A percentile compares a stretch with the other conserved stretches of the same genome.
phyloP scores from a whole-genome alignment of 164 flowering plant species.

The Nelumbo lutea region DNA sequence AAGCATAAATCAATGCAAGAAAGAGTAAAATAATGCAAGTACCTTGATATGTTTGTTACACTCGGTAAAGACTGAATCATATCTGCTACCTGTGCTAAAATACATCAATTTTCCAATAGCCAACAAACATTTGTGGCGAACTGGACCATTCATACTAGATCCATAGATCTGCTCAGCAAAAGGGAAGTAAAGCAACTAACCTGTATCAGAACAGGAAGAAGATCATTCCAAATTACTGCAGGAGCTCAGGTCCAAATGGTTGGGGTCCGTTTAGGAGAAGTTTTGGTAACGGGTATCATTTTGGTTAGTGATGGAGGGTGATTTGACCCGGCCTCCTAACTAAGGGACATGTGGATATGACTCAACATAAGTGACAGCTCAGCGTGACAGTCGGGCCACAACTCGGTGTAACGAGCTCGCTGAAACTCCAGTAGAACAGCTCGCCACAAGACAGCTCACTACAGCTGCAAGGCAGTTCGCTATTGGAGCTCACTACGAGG shows the following conservation, averaged over 20 bases:
- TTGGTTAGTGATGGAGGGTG: too few species aligned
- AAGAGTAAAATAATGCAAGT: not conserved
- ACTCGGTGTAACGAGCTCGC: too few species aligned
- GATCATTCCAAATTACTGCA: conserved; percentile 92
- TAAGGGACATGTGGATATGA: too few species aligned
- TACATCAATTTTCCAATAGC: conserved; percentile 88
- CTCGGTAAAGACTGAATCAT: conserved; percentile 75
- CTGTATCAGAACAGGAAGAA: conserved; percentile 90
- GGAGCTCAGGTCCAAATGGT: conserved; percentile 55
- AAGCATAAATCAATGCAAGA: not conserved
- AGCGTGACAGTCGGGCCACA: too few species aligned
- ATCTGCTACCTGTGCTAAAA: conserved; percentile 67
- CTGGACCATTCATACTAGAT: conserved; percentile 94
- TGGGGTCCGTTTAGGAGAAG: too few species aligned
- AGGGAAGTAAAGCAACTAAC: conserved; percentile 27
- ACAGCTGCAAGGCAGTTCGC: too few species aligned
- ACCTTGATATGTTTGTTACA: conserved; percentile 93
- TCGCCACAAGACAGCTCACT: too few species aligned
- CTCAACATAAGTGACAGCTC: too few species aligned
- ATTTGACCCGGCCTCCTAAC: too few species aligned
- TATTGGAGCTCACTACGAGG: too few species aligned
- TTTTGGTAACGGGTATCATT: too few species aligned
- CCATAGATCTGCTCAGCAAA: conserved; percentile 67
- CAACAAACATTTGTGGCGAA: conserved; percentile 94
- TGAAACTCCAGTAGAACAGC: too few species aligned